Evolutionary conservation across 1,284 basidiomycete species (phyloP), one percentile per base, ranked within the genome.

Genomic region (Limonomyces culmigenus): DNA sequence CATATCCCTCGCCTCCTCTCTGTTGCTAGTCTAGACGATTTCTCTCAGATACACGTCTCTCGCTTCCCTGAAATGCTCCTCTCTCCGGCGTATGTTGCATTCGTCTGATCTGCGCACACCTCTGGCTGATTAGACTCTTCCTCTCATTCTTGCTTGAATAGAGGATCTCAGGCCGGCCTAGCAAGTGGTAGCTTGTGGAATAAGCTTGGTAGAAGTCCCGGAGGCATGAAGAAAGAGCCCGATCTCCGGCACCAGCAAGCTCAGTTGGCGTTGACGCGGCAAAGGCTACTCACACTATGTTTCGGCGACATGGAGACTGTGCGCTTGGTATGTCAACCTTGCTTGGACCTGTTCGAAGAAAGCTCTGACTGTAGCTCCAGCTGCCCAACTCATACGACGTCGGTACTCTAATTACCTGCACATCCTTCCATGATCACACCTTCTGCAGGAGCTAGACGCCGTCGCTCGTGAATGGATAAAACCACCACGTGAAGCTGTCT

Each of bases 301-400:
- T 81, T 74, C 51, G 74, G 62, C 36, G 81, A 85, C 31, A 80
- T 83, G 74, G 83, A 86, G 56, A 85, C 81, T 10, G 65, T 86
- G 42, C 63, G 73, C 43, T 69, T 76, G 61, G 80, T 81, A 41
- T 27, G 23, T 27, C 23, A 27, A 8, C 23, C 8, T 27, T 27
- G 23, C 23, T 27, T n/a, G n/a, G n/a, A n/a, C n/a, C n/a, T n/a
- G n/a, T n/a, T n/a, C n/a, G n/a, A n/a, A n/a, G n/a, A n/a, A n/a
- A 37, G 63, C 51, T 16, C 33, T 6, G 15, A 19, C 8, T 13
- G 8, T 16, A 11, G 18, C 13, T 34, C 16, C 5, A 27, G 23
- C n/a, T 21, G 36, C 16, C 17, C 15, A 15, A 32, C 18, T 21
- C 15, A 37, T n/a, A 10, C 17, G 5, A 19, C 32, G 3, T 29